phyloP scores from a whole-genome alignment of 176 grass and related monocot genomes.

The Dendrocalamus sinicus region DNA sequence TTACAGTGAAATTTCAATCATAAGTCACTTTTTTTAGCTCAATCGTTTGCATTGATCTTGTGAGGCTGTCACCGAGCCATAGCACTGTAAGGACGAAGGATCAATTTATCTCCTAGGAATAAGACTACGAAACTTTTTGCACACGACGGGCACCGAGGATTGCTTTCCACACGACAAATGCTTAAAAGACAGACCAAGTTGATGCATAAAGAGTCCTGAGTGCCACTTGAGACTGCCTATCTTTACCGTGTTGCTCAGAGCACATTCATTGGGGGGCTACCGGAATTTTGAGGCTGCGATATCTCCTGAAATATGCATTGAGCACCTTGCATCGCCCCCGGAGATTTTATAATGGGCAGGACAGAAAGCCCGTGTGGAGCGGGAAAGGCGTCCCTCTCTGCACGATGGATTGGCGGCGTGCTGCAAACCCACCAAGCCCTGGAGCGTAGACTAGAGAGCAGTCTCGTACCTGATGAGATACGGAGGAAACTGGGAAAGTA shows the following conservation, averaged over 20 bases:
- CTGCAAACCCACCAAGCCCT: constrained; percentile 12
- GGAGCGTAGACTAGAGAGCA: background rate
- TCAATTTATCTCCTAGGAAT: background rate
- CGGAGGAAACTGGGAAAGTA: background rate
- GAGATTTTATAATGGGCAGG: background rate
- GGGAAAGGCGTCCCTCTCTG: constrained; percentile 23
- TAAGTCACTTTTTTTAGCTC: too few relatives aligned
- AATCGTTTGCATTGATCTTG: background rate
- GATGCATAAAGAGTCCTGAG: background rate
- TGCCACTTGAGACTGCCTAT: constrained; percentile 2
- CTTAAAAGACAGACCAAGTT: constrained; percentile 23
- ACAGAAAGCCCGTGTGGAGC: background rate
- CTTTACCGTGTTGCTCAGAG: constrained; percentile 41
- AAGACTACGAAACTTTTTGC: background rate
- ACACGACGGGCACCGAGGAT: background rate
- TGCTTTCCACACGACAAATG: background rate
- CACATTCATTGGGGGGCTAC: background rate
- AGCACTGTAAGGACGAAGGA: background rate
- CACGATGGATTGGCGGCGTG: constrained; percentile 19
- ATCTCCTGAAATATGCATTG: background rate
- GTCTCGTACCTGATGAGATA: constrained; percentile 7
- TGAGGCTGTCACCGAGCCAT: background rate
- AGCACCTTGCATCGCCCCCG: background rate
- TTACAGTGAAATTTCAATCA: too few relatives aligned
- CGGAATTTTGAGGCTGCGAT: background rate